phyloP scores from a whole-genome alignment of 306 rosid species.

The Lathyrus tuberosus region DNA sequence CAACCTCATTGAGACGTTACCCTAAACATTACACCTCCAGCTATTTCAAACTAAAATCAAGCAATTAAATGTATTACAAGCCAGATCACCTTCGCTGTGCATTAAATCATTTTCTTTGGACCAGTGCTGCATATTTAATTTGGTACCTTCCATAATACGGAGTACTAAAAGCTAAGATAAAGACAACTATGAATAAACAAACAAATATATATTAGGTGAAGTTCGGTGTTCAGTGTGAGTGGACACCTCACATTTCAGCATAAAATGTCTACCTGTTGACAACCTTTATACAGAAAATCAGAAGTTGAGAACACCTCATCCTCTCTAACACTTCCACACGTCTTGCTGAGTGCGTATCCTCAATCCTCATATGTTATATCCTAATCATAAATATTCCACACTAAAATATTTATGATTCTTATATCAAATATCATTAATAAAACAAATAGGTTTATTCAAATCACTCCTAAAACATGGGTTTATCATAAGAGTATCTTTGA shows the following conservation, averaged over 20 bases:
- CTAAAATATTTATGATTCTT: background rate
- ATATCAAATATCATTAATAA: background rate
- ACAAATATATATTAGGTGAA: background rate
- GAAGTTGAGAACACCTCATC: background rate
- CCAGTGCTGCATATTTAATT: constrained; percentile 13
- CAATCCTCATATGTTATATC: background rate
- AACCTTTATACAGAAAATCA: background rate
- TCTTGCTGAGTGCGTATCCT: constrained; percentile 24
- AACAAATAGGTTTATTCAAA: too few species aligned
- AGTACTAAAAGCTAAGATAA: background rate
- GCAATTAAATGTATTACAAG: background rate
- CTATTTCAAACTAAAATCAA: background rate
- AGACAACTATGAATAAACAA: background rate
- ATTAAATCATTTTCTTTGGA: background rate
- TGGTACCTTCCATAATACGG: background rate
- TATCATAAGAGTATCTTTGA: too few species aligned
- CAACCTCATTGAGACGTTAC: constrained; percentile 1
- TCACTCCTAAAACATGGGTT: too few species aligned
- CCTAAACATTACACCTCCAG: background rate
- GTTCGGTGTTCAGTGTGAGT: constrained; percentile 34
- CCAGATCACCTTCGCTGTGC: constrained; percentile 4
- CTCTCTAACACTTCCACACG: constrained; percentile 30
- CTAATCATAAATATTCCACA: background rate
- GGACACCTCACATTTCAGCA: background rate
- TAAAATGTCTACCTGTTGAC: constrained; percentile 27